These are phyloP conservation scores for Achaetomiella virescens DNA, from an alignment of 495 filamentous ascomycete species.

Conservation along the genomic window DNA sequence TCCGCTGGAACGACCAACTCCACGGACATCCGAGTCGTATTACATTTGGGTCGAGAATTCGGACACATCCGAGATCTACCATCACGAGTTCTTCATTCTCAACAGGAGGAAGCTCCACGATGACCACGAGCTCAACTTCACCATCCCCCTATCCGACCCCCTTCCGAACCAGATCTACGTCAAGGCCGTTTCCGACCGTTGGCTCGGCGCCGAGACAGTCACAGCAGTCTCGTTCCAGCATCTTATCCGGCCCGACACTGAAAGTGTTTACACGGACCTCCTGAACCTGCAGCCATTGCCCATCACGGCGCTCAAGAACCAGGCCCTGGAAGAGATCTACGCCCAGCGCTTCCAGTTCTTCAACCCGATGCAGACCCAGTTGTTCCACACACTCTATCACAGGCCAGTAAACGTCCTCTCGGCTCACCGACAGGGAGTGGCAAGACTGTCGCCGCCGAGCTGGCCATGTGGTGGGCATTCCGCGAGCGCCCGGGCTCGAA, in stretches of 20 bases:
- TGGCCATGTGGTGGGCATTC: constrained; percentile 99
- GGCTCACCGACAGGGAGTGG: constrained; percentile 97
- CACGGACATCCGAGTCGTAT: constrained; percentile 90
- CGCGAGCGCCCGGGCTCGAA: constrained; percentile 92
- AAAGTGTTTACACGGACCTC: constrained; percentile 93
- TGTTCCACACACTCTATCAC: constrained; percentile 94
- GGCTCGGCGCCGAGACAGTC: constrained; percentile 96
- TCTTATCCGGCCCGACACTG: constrained; percentile 92
- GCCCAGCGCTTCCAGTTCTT: constrained; percentile 85
- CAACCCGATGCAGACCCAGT: constrained; percentile 98
- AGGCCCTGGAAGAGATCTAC: constrained; percentile 81
- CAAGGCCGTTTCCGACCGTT: constrained; percentile 86
- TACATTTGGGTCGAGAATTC: constrained; percentile 99
- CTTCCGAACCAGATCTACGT: constrained; percentile 94
- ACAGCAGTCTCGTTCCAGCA: constrained; percentile 95
- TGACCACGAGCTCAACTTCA: constrained; percentile 95
- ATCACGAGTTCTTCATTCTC: constrained; percentile 94
- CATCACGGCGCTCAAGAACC: constrained; percentile 80
- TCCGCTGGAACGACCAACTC: constrained; percentile 91
- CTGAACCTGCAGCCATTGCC: constrained; percentile 88
- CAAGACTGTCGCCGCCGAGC: constrained; percentile 90
- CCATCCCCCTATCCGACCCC: constrained; percentile 89
- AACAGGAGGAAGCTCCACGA: constrained; percentile 82
- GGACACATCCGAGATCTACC: constrained; percentile 94
- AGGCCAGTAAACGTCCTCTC: constrained; percentile 83